Conservation (phyloP, 2,329 filamentous ascomycete species). For the Xylaria sp. region DNA sequence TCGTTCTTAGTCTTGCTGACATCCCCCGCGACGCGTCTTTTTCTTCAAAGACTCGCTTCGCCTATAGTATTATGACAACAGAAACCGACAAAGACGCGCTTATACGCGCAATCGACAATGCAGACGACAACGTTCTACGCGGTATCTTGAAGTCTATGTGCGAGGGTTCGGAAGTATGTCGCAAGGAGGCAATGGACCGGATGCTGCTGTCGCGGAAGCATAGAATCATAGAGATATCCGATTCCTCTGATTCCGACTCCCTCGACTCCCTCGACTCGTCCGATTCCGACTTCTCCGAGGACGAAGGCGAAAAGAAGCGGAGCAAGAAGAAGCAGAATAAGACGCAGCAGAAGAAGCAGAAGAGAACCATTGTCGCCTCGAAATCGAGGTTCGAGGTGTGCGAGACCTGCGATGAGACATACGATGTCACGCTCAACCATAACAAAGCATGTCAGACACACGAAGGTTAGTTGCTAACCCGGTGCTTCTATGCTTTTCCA, state of each 20-base stretch:
- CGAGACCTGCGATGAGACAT: constrained; percentile 26
- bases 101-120: constrained; percentile 21
- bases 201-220: constrained; percentile 27
- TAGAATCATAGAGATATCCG: constrained; percentile 25
- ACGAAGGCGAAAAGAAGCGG: constrained; percentile 5
- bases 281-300: constrained; percentile 24
- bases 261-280: no score
- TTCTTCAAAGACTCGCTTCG: background rate
- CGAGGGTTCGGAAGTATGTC: constrained; percentile 25
- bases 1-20: background rate
- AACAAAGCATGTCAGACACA: constrained; percentile 29
- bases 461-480: constrained; percentile 15
- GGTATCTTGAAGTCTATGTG: constrained; percentile 30
- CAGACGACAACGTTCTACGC: constrained; percentile 27
- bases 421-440: constrained; percentile 34
- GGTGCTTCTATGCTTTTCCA: background rate
- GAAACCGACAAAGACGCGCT: constrained; percentile 4
- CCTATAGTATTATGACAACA: background rate
- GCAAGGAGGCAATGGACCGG: constrained; percentile 21
- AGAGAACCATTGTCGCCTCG: constrained; percentile 4
- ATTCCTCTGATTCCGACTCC: constrained; percentile 7
- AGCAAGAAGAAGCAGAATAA: constrained; percentile 23
- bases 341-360: constrained; percentile 26
- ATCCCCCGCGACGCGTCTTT: background rate
- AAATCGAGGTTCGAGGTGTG: constrained; percentile 27